phyloP scores from a whole-genome alignment of 257 asterid species.

The Cinchona pubescens region DNA sequence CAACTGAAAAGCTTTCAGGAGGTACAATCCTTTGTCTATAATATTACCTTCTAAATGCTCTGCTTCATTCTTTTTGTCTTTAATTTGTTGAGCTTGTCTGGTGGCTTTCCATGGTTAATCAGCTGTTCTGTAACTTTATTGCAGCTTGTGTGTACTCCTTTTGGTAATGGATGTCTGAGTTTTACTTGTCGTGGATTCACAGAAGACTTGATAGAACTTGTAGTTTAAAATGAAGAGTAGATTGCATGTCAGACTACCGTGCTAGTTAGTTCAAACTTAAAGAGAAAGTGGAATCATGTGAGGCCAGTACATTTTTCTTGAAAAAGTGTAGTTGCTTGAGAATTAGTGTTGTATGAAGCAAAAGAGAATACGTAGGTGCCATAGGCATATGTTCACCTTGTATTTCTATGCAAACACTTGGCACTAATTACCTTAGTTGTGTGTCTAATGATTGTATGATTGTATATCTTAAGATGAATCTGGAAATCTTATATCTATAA shows the following conservation, averaged over 20 bases:
- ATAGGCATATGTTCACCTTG: neutral
- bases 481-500: neutral
- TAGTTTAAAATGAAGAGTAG: neutral
- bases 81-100: constrained; percentile 7
- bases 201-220: neutral
- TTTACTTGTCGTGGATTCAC: neutral
- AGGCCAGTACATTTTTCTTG: neutral
- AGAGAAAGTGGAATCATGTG: neutral
- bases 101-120: neutral
- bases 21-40: constrained; percentile 39
- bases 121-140: neutral
- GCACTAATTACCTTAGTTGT: neutral
- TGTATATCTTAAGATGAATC: neutral
- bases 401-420: neutral
- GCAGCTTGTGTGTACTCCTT: constrained; percentile 1
- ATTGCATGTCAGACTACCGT: neutral
- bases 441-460: neutral
- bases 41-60: neutral
- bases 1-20: constrained; percentile 29
- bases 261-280: neutral
- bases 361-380: neutral
- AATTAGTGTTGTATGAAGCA: neutral
- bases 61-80: constrained; percentile 5
- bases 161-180: neutral
- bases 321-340: neutral